Conservation (phyloP, 805 yeast genomes). For the Yamadazyma takamatsuzukensis region DNA sequence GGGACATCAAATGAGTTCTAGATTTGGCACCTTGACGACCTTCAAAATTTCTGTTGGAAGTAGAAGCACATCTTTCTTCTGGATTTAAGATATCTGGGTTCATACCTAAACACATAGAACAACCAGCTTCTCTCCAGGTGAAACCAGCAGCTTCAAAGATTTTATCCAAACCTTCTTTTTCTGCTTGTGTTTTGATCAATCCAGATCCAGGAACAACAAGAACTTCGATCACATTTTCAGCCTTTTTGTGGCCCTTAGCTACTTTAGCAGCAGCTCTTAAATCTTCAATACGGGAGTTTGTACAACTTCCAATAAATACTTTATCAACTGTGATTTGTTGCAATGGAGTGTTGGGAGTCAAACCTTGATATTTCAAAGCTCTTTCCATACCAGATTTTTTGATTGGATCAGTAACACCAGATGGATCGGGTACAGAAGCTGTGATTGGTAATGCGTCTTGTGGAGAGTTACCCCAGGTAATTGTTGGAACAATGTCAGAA, state of each 20-base stretch:
- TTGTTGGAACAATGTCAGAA: slow-evolving; percentile 86
- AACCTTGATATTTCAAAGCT: slow-evolving; percentile 90
- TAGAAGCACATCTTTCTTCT: slow-evolving; percentile 96
- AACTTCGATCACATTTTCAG: slow-evolving; percentile 74
- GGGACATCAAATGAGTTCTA: slow-evolving; percentile 96
- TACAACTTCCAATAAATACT: slow-evolving; percentile 97
- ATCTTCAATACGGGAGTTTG: slow-evolving; percentile 97
- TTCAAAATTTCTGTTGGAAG: slow-evolving; percentile 97
- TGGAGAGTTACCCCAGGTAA: slow-evolving; percentile 99
- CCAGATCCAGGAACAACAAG: slow-evolving; percentile 98
- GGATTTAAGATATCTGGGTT: slow-evolving; percentile 96
- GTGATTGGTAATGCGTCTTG: slow-evolving; percentile 97
- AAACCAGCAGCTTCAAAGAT: slow-evolving; percentile 90
- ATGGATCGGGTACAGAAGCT: slow-evolving; percentile 87
- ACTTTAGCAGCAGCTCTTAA: slow-evolving; percentile 92
- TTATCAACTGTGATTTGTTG: slow-evolving; percentile 78
- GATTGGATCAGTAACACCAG: slow-evolving; percentile 64
- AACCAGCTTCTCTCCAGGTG: slow-evolving; percentile 99
- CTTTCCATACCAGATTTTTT: slow-evolving; percentile 83
- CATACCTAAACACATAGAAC: slow-evolving; percentile 99
- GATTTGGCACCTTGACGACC: slow-evolving; percentile 98
- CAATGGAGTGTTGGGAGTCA: slow-evolving; percentile 76
- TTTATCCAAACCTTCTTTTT: slow-evolving; percentile 89
- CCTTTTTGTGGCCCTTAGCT: slow-evolving; percentile 85
- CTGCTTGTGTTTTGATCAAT: slow-evolving; percentile 89